Base-by-base conservation (phyloP, 805 yeast species). In the Candida stauntonica region DNA sequence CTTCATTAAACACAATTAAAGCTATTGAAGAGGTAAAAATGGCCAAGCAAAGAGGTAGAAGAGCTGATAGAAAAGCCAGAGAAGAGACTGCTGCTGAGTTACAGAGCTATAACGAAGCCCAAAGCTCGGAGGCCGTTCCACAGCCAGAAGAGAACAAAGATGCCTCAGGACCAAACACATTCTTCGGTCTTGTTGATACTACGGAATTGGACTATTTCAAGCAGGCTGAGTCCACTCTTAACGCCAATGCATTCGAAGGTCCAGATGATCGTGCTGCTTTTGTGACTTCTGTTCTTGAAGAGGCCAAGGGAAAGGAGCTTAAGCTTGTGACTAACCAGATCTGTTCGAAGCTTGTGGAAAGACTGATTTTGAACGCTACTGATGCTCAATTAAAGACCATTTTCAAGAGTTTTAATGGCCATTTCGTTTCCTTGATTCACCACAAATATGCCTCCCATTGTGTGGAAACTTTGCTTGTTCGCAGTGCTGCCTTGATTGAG, bases 371-470 rank as follows among this genome's bases (percentile, higher is more conserved):
- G 29, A 64, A 68, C 15, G 81, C 89, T 13, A 68, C 72, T 19
- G 81, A 78, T 44, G 66, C 62, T 11, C 94, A 87, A 58, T 61
- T 87, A 42, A 79, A 79, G 50, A 66, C 68, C 23, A 56, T 89
- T 1, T 84, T 81, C 60, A 72, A 70, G 42, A 75, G 80, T 1
- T 84, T 88, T 54, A 68, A 68, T 29, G 86, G 84, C n/a, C 83
- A 83, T 47, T 82, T 86, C 50, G 76, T 73, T n/a, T 76, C 81
- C 16, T 68, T 89, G 47, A 75, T 93, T 4, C 79, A 79, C 50
- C 97, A 93, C 54, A 88, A 89, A 58, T 91, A 87, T 57, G 79
- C 96, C 2, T 89, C 97, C 1, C 99, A 93, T 61, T 95, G 94
- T 44, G 67, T 88, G 38, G 98, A 91, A 60, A 86, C 98, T 0